A percentile compares a stretch with the other conserved stretches of the same genome.
These are phyloP conservation scores for Talaromyces ruber DNA, from an alignment of 495 filamentous ascomycete genomes.

Conservation along the genomic window DNA sequence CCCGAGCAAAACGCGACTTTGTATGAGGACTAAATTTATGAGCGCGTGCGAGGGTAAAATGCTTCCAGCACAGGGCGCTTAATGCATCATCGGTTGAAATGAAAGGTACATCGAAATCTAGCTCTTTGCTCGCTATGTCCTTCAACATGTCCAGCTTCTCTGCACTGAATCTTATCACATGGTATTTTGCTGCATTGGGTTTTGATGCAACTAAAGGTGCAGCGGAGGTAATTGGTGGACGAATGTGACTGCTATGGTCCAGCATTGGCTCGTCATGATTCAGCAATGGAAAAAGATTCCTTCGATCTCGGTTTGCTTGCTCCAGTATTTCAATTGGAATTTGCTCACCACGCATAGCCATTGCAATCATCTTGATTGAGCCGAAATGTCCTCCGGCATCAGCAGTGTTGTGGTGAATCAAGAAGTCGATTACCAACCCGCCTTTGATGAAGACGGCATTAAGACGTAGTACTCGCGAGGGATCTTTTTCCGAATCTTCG, in stretches of 20 bases:
- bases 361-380: conserved; percentile 24
- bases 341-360: conserved; percentile 11
- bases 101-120: conserved; percentile 6
- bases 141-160: conserved; percentile 7
- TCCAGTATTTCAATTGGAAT: conserved; percentile 9
- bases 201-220: background rate
- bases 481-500: background rate
- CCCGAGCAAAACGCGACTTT: conserved; percentile 15
- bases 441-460: conserved; percentile 29
- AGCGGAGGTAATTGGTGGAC: conserved; percentile 1
- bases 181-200: conserved; percentile 10
- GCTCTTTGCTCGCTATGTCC: background rate
- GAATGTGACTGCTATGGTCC: conserved; percentile 23
- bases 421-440: conserved; percentile 20
- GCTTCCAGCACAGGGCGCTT: conserved; percentile 36
- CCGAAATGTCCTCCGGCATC: conserved; percentile 29
- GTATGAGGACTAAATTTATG: conserved; percentile 5
- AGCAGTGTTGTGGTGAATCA: conserved; percentile 33
- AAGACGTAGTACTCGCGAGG: conserved; percentile 2
- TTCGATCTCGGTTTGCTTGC: conserved; percentile 21
- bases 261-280: conserved; percentile 14
- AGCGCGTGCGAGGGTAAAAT: conserved; percentile 12
- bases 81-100: conserved; percentile 41
- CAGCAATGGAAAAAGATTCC: conserved; percentile 18
- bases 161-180: conserved; percentile 15